Evolutionary conservation across 2,329 filamentous ascomycete genomes (phyloP).

Genomic region (Neopestalotiopsis sp.): DNA sequence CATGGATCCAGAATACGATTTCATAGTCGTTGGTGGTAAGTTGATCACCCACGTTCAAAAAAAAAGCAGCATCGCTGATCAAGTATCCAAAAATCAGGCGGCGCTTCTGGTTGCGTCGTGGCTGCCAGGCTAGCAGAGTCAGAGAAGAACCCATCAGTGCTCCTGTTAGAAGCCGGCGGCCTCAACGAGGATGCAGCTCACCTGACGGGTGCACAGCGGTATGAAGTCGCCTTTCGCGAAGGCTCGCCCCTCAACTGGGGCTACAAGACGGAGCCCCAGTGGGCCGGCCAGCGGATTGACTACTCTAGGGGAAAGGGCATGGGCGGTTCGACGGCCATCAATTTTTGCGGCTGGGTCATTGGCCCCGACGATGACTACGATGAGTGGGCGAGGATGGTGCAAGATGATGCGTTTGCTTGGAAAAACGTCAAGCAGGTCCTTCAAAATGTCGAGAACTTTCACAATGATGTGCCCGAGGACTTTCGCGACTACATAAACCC

Average conservation of each 20-base stretch:
- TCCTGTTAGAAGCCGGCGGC: slow-evolving; percentile 58
- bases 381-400: slow-evolving; percentile 51
- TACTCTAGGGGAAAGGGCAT: slow-evolving; percentile 46
- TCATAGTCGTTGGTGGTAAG: slow-evolving; percentile 25
- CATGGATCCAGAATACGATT: slow-evolving; percentile 21
- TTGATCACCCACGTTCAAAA: background rate
- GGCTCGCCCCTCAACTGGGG: slow-evolving; percentile 49
- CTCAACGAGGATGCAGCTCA: slow-evolving; percentile 40
- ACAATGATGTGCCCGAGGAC: slow-evolving; percentile 37
- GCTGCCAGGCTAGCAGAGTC: slow-evolving; percentile 51
- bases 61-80: background rate
- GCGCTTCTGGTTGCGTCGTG: slow-evolving; percentile 56
- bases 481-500: slow-evolving; percentile 41
- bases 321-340: slow-evolving; percentile 46
- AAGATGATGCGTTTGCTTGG: slow-evolving; percentile 55
- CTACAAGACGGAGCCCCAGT: slow-evolving; percentile 44
- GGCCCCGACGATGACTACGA: slow-evolving; percentile 59
- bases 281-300: slow-evolving; percentile 39
- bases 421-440: slow-evolving; percentile 36
- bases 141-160: slow-evolving; percentile 45
- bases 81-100: slow-evolving; percentile 39
- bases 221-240: slow-evolving; percentile 46
- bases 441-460: slow-evolving; percentile 52
- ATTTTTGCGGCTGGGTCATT: slow-evolving; percentile 48
- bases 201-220: slow-evolving; percentile 44